Evolutionary conservation across 257 asterid species (phyloP), one percentile per base, ranked within the genome.

Genomic region (Salvia miltiorrhiza): DNA sequence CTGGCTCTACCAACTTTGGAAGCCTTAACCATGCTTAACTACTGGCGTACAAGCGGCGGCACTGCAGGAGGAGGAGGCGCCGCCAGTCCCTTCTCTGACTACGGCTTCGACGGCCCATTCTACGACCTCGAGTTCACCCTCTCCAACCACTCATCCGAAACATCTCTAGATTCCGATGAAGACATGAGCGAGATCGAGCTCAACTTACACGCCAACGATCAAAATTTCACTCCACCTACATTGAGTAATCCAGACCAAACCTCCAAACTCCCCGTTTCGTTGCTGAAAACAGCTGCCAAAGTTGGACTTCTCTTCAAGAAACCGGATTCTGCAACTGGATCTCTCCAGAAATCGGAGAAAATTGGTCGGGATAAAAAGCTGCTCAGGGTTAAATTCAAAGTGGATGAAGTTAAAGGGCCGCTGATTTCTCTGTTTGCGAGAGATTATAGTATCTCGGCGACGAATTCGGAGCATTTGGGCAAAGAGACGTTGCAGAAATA

Each of bases 401-500:
- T 75, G 0, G 89, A 83, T 28, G 87, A 81, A 16, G 80, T 60
- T 5, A 76, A 65, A 48, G 64, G 76, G 12, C 81, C 88, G 5
- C 60, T 87, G 12, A 66, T 79, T 44, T 84, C 92, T 5, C 43
- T 87, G 63, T 85, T 89, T 44, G 77, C 79, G 5, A 84, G 86
- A 56, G 88, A 89, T n/a, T 70, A 23, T 32, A 72, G 77, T 48
- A 82, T 80, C 32, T 54, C 35, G 32, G 40, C 35, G 24, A 61
- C 65, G 30, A 56, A 68, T 5, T 19, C 63, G 21, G 62, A 24
- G 39, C 78, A 73, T n/a, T 66, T 81, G 21, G 65, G 81, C 0
- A 86, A 79, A 16, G 96, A 86, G 10, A 70, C 69, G 16, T 63
- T 83, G 84, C 87, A 86, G 7, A 87, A 80, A 70, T 90, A 90